Conservation (phyloP, 2,329 filamentous ascomycete species). For the Cladosporium velox region DNA sequence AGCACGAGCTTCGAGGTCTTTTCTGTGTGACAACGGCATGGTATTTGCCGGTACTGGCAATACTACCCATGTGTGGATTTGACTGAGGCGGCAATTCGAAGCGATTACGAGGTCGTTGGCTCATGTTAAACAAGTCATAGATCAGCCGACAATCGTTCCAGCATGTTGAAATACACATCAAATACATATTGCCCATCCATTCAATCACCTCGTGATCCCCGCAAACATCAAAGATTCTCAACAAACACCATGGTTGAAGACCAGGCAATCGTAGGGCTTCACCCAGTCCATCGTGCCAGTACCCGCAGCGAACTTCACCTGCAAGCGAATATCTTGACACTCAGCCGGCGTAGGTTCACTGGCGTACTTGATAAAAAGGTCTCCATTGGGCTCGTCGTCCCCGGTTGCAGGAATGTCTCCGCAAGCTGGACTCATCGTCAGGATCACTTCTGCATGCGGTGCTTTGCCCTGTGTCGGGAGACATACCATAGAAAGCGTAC, state of each 20-base stretch:
- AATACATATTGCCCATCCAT: not conserved
- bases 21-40: not conserved
- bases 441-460: not conserved
- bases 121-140: too few species aligned
- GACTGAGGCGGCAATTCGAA: not conserved
- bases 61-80: not conserved
- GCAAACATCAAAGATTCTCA: not conserved
- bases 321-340: conserved; percentile 7
- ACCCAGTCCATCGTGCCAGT: not conserved
- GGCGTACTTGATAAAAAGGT: conserved; percentile 12
- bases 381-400: conserved; percentile 3
- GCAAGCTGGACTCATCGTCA: not conserved
- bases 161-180: not conserved
- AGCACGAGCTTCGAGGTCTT: not conserved
- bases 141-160: not conserved
- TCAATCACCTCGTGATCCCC: not conserved
- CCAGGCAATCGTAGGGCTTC: not conserved
- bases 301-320: not conserved
- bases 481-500: conserved; percentile 14
- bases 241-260: not conserved
- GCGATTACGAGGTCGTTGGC: not conserved
- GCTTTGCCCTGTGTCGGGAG: not conserved
- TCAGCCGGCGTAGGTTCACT: not conserved
- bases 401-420: not conserved
- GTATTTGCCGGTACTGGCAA: not conserved